These are phyloP conservation scores for Calonectria pseudoturangicola DNA, from an alignment of 2,329 filamentous ascomycete genomes.

Conservation along the genomic window DNA sequence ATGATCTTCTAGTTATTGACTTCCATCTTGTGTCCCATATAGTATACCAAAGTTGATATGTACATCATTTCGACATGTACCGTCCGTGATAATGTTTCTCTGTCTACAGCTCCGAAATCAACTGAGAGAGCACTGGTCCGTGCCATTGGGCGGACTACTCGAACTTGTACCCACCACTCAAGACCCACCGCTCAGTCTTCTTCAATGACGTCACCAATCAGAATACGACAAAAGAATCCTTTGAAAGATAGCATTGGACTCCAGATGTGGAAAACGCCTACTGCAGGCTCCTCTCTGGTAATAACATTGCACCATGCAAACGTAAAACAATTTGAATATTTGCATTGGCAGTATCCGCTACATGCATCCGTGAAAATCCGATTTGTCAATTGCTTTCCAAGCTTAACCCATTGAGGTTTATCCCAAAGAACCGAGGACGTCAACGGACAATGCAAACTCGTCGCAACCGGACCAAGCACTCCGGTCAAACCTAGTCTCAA, in stretches of 20 bases:
- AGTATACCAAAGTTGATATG: neutral
- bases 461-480: neutral
- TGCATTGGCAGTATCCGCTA: slow-evolving; percentile 10
- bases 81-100: neutral
- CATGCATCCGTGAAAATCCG: slow-evolving; percentile 7
- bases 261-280: neutral
- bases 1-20: neutral
- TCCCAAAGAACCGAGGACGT: neutral
- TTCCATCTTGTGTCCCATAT: neutral
- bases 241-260: neutral
- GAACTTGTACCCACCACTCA: neutral
- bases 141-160: neutral
- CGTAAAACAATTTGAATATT: neutral
- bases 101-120: neutral
- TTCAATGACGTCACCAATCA: slow-evolving; percentile 28
- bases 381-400: slow-evolving; percentile 3
- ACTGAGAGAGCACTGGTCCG: slow-evolving; percentile 8
- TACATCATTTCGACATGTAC: neutral
- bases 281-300: slow-evolving; percentile 13
- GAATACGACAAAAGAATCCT: slow-evolving; percentile 11
- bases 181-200: neutral
- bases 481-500: neutral
- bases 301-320: neutral
- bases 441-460: neutral
- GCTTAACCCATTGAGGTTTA: neutral